phyloP scores from a whole-genome alignment of 2,329 filamentous ascomycete genomes.

The Alternaria solani region DNA sequence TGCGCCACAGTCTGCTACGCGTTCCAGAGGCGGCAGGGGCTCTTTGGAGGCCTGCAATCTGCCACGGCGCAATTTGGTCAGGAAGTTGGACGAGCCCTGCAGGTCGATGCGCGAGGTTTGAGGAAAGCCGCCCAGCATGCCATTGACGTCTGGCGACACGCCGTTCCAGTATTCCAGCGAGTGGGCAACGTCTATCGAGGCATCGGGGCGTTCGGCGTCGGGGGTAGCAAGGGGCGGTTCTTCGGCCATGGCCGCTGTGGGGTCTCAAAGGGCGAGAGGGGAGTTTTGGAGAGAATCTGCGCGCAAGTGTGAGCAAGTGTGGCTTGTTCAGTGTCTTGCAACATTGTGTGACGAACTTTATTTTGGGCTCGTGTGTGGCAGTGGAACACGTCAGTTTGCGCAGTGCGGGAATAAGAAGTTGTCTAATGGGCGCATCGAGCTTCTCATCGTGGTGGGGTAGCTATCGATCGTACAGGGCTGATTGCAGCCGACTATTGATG shows the following conservation, averaged over 20 bases:
- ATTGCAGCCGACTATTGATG: neutral
- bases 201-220: conserved; percentile 47
- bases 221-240: conserved; percentile 33
- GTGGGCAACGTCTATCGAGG: conserved; percentile 54
- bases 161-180: conserved; percentile 62
- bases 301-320: conserved; percentile 6
- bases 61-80: conserved; percentile 66
- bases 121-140: conserved; percentile 81
- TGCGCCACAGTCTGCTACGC: conserved; percentile 68
- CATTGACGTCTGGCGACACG: conserved; percentile 65
- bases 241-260: conserved; percentile 38
- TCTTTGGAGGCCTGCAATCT: conserved; percentile 35
- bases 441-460: conserved; percentile 26
- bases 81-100: conserved; percentile 72
- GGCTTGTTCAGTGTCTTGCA: neutral
- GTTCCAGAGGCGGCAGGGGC: conserved; percentile 41
- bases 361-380: neutral
- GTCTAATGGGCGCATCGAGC: conserved; percentile 3
- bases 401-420: neutral
- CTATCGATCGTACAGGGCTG: neutral
- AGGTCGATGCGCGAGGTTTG: conserved; percentile 75
- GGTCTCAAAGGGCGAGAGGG: neutral
- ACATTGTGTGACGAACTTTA: conserved; percentile 1
- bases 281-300: conserved; percentile 6
- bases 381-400: neutral